Evolutionary conservation across 306 rosid genomes (phyloP).

Genomic region (Cicer arietinum): DNA sequence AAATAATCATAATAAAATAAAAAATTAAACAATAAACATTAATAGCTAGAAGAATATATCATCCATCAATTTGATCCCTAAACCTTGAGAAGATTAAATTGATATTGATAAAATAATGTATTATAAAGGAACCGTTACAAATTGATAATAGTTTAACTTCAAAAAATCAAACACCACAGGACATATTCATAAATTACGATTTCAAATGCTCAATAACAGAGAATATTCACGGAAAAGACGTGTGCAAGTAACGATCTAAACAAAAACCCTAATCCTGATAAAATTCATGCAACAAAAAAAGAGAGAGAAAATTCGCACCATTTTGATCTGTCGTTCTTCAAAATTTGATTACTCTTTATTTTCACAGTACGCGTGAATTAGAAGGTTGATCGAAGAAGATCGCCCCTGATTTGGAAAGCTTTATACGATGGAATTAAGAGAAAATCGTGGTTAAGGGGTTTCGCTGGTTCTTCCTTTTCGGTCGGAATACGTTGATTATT

Average conservation of each 20-base stretch:
- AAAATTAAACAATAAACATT: not conserved
- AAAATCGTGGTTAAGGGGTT: slow-evolving; percentile 12
- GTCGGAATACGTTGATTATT: not conserved
- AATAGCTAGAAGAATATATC: not conserved
- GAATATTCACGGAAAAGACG: not conserved
- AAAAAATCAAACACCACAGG: slow-evolving; percentile 9
- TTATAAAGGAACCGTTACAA: not conserved
- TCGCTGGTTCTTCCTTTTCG: slow-evolving; percentile 8
- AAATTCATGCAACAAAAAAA: not conserved
- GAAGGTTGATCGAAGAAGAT: slow-evolving; percentile 1
- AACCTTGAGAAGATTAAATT: not conserved
- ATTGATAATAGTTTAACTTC: not conserved
- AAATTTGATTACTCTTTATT: not conserved
- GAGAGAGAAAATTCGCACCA: slow-evolving; percentile 24
- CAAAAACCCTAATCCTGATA: slow-evolving; percentile 1
- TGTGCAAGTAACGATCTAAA: not conserved
- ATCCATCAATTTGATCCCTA: not conserved
- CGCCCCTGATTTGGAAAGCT: not conserved
- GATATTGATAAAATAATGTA: not conserved
- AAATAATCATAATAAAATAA: not conserved
- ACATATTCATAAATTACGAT: not conserved
- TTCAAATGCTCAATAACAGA: not conserved
- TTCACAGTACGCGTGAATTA: not conserved
- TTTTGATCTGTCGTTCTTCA: slow-evolving; percentile 5
- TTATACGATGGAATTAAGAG: slow-evolving; percentile 10